phyloP scores from a whole-genome alignment of 352 stramenopile genomes.

The Globisporangium carolinianum region DNA sequence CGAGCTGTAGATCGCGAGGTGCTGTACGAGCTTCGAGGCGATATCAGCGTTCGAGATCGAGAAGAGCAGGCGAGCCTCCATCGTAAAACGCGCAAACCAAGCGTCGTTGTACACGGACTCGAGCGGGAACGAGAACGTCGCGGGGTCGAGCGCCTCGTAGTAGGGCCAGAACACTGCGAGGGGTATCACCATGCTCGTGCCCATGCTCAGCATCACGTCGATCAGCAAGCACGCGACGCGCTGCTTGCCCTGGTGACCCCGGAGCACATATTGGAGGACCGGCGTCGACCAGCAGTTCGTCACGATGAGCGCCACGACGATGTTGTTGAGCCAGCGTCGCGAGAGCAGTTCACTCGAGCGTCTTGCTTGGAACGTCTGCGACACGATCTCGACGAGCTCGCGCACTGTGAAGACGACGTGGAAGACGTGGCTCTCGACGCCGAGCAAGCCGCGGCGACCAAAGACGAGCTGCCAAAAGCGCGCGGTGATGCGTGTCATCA shows the following conservation, averaged over 20 bases:
- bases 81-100: conserved; percentile 17
- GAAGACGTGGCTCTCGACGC: conserved; percentile 11
- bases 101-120: conserved; percentile 17
- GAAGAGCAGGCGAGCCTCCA: conserved; percentile 19
- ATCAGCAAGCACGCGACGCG: conserved; percentile 12
- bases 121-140: conserved; percentile 11
- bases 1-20: conserved; percentile 17
- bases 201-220: conserved; percentile 15
- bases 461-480: not conserved
- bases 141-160: conserved; percentile 7
- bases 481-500: not conserved
- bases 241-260: conserved; percentile 1
- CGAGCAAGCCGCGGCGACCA: conserved; percentile 3
- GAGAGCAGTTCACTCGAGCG: conserved; percentile 9
- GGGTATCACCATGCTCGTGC: conserved; percentile 12
- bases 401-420: conserved; percentile 4
- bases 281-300: conserved; percentile 8
- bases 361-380: conserved; percentile 13
- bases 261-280: conserved; percentile 10
- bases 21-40: conserved; percentile 17
- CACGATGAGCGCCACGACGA: conserved; percentile 1
- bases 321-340: conserved; percentile 2
- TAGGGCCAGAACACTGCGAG: conserved; percentile 20
- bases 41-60: conserved; percentile 11
- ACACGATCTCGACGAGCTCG: conserved; percentile 13